Base-by-base conservation (phyloP, 495 filamentous ascomycete species). In the Hamigera avellanea region DNA sequence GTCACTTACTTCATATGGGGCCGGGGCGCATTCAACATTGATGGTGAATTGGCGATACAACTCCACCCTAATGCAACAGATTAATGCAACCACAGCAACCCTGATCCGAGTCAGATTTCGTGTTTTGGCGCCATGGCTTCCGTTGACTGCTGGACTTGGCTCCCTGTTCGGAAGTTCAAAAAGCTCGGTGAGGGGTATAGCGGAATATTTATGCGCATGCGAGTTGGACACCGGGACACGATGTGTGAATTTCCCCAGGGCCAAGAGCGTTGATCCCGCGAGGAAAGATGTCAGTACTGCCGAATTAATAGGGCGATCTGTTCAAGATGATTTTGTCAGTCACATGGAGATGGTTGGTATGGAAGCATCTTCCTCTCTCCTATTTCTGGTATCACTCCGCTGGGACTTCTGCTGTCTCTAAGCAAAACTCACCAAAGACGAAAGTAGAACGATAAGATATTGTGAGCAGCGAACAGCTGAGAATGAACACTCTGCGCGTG, bases 281-380 rank as follows among this genome's bases (percentile, higher is more conserved):
- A 64, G 39, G 32, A 62, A 54, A 30, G 63, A 66, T 29, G 50
- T 36, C 7, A 66, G 36, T 6, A 62, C 45, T 12, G 52, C 51
- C 14, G 64, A 59, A 26, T 54, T 56, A 16, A 66, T 37, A 12
- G 66, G 65, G 31, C 60, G 62, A 41, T 62, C 66, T 72, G 30
- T 30, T n/a, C 28, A 13, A 4, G 28, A 6, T 15, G 14, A 4
- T 30, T 15, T 12, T 30, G 28, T 30, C 28, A 30, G 28, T 15
- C 14, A 12, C 28, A 23, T 9, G 21, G 9, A 15, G n/a, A 30
- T 4, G 28, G 5, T 30, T 4, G 14, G 28, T 30, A 30, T 9
- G 9, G 21, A 23, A 23, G 21, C 21, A 23, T 23, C 7, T 33
- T 14, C 8, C 6, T 19, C 31, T 16, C 31, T 33, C 16, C 31